phyloP scores from a whole-genome alignment of 148 eudicot genomes.

The Oxyria digyna region DNA sequence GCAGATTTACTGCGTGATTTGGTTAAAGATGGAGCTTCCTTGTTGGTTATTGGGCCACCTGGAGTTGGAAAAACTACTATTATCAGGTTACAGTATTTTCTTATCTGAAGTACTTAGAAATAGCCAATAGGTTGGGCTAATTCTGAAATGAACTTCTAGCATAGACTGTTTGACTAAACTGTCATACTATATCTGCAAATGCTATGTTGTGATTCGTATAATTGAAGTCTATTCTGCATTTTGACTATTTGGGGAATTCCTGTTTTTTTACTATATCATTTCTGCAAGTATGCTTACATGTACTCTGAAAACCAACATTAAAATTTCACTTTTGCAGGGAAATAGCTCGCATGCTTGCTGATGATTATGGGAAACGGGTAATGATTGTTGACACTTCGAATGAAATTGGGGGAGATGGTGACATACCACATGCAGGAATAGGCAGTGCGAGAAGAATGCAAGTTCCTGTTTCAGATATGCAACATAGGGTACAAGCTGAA shows the following conservation, averaged over 20 bases:
- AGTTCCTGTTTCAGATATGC: slow-evolving; percentile 80
- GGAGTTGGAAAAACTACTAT: slow-evolving; percentile 98
- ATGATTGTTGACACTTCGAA: slow-evolving; percentile 99
- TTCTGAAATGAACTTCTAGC: too few species aligned
- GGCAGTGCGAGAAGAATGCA: slow-evolving; percentile 95
- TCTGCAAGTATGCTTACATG: slow-evolving; percentile 1
- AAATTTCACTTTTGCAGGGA: slow-evolving; percentile 43
- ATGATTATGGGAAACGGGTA: slow-evolving; percentile 76
- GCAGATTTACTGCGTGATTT: slow-evolving; percentile 78
- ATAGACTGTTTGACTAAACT: too few species aligned
- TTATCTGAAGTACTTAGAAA: neutral
- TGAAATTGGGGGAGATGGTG: slow-evolving; percentile 99
- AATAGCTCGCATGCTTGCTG: slow-evolving; percentile 93
- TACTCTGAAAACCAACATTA: neutral
- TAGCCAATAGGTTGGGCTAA: neutral
- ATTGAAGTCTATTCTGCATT: neutral
- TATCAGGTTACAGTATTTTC: slow-evolving; percentile 51
- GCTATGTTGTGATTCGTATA: neutral
- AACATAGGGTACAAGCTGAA: slow-evolving; percentile 53
- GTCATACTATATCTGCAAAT: neutral
- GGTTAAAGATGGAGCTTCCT: slow-evolving; percentile 81
- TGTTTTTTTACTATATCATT: neutral
- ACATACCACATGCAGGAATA: slow-evolving; percentile 94
- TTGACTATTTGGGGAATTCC: neutral
- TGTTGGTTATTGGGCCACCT: slow-evolving; percentile 96